Percentiles rank a stretch among this genome's conserved stretches.
phyloP scores from a whole-genome alignment of 2,329 filamentous ascomycete genomes.

The Diaporthe citrichinensis region DNA sequence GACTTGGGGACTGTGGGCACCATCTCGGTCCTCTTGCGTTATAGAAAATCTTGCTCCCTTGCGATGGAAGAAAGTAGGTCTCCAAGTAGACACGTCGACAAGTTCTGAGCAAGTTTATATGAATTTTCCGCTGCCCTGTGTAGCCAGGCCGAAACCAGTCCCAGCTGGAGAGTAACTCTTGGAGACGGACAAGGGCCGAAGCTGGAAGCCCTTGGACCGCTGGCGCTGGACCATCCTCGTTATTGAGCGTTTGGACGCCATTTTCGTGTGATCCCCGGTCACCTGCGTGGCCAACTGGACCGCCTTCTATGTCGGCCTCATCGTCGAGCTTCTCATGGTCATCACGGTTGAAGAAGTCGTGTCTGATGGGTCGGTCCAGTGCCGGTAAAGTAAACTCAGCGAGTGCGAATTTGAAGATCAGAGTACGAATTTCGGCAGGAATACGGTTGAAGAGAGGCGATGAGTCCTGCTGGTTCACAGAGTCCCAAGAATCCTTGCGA shows the following conservation, averaged over 20 bases:
- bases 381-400: constrained; percentile 11
- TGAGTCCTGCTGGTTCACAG: not conserved
- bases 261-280: not conserved
- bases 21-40: constrained; percentile 3
- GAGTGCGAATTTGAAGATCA: constrained; percentile 17
- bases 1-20: not conserved
- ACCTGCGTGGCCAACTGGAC: not conserved
- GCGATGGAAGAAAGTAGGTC: not conserved
- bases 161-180: not conserved
- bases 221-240: constrained; percentile 1
- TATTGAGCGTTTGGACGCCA: not conserved
- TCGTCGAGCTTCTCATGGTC: constrained; percentile 31
- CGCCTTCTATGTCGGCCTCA: not conserved
- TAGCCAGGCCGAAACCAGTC: constrained; percentile 32
- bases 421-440: constrained; percentile 20
- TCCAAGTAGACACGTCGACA: constrained; percentile 39
- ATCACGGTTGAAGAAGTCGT: constrained; percentile 14
- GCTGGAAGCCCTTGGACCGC: constrained; percentile 9
- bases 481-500: constrained; percentile 11
- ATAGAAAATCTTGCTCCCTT: constrained; percentile 21
- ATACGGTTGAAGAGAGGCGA: constrained; percentile 26
- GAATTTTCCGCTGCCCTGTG: constrained; percentile 1
- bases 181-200: not conserved
- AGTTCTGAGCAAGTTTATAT: constrained; percentile 5
- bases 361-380: not conserved